Percentiles rank a stretch among this genome's conserved stretches.
Evolutionary conservation across 2,329 filamentous ascomycete species (phyloP).

Genomic region (Diaporthe sp.): DNA sequence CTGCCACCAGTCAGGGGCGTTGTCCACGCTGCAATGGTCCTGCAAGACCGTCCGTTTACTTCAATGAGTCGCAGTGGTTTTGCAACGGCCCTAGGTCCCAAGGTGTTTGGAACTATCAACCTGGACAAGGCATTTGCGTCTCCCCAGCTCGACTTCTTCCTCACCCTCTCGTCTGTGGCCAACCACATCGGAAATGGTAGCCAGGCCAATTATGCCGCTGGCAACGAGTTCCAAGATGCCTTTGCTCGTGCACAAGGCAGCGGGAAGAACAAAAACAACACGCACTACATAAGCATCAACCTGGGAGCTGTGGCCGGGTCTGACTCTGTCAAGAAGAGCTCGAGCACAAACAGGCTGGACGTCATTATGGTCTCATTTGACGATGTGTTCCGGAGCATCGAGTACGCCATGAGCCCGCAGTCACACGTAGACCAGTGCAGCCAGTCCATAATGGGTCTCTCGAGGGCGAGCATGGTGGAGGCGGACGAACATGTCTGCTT

Average conservation of each 20-base stretch:
- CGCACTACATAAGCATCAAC: conserved; percentile 36
- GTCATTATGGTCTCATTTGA: conserved; percentile 44
- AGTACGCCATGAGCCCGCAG: conserved; percentile 44
- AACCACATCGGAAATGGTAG: conserved; percentile 53
- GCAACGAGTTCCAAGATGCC: conserved; percentile 53
- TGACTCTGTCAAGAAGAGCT: conserved; percentile 12
- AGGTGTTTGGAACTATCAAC: conserved; percentile 44
- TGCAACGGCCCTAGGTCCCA: conserved; percentile 33
- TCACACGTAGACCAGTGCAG: conserved; percentile 41
- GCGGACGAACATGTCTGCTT: conserved; percentile 43
- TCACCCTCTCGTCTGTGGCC: conserved; percentile 56
- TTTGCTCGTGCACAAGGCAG: conserved; percentile 32
- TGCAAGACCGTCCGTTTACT: conserved; percentile 43
- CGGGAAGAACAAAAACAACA: not conserved
- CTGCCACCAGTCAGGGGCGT: conserved; percentile 56
- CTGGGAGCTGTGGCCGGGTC: conserved; percentile 34
- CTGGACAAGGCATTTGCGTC: conserved; percentile 43
- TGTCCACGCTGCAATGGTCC: conserved; percentile 60
- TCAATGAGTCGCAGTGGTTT: conserved; percentile 37
- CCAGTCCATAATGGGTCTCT: conserved; percentile 44
- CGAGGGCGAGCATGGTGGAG: conserved; percentile 44
- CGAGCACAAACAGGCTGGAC: conserved; percentile 1
- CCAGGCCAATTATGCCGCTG: conserved; percentile 58
- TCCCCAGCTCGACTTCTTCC: conserved; percentile 54
- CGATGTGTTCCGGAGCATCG: conserved; percentile 44